Conservation (phyloP, 441 rosid species). For the Raphanus hybrid region DNA sequence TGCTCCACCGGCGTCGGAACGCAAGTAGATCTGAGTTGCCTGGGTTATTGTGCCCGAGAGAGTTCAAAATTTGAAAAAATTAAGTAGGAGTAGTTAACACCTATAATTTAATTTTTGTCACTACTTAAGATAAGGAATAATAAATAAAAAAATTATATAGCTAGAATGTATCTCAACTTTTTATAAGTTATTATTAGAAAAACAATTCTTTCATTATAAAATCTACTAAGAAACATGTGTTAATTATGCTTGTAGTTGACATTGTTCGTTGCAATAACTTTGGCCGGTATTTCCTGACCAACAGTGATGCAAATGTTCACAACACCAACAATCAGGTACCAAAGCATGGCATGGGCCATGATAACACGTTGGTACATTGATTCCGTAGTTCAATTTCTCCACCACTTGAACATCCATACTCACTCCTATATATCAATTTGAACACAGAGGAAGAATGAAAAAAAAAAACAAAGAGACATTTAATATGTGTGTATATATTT, state of each 20-base stretch:
- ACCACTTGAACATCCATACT: not conserved
- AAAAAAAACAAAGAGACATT: no score
- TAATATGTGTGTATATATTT: no score
- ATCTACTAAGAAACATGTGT: not conserved
- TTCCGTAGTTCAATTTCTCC: not conserved
- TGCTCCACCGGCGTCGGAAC: no score
- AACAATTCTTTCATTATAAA: not conserved
- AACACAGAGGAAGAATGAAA: not conserved
- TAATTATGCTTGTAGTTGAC: not conserved
- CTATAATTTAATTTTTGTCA: no score
- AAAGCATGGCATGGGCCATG: conserved; percentile 20
- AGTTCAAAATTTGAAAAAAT: no score
- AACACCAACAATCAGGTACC: conserved; percentile 24
- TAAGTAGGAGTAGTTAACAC: no score
- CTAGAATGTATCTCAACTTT: not conserved
- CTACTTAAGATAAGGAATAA: no score
- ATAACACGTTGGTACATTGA: conserved; percentile 15
- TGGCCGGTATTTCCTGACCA: not conserved
- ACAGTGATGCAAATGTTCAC: conserved; percentile 22
- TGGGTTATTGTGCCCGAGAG: no score
- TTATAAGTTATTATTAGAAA: not conserved
- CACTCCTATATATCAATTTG: not conserved
- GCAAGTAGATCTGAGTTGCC: no score
- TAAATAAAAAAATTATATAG: not conserved
- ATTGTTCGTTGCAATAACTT: conserved; percentile 8